Evolutionary conservation across 2,329 filamentous ascomycete species (phyloP), one percentile per base, ranked within the genome.

Genomic region (Herpotrichia juniperi): DNA sequence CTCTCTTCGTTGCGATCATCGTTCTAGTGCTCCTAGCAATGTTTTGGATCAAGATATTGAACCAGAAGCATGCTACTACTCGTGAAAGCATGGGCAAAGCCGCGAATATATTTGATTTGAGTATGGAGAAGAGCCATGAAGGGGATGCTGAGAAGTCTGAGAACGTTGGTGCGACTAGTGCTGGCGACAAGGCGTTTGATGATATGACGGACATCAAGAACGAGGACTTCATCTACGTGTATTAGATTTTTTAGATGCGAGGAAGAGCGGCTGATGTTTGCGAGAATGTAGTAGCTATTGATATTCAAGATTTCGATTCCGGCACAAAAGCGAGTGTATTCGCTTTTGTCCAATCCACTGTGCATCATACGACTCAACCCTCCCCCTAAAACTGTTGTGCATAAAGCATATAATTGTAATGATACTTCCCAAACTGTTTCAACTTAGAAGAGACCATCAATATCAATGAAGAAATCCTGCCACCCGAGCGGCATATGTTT

Each of bases 121-220:
- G 82, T 58, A 83, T 89, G 71, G 78, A 81, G 57, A 80, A 78
- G 19, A 74, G 72, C 0, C 71, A 73, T 70, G 72, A 66, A 63
- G 50, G 70, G 50, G 70, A 74, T 28, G 64, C 71, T 11, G 71
- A 66, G 4, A 54, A 55, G 19, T 59, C 57, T 2, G 63, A 59
- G 30, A 66, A 67, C 47, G 62, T 50, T 11, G 51, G 56, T n/a
- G 59, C 54, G 14, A 62, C 53, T 21, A 62, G 59, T 3, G 63
- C 67, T 10, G 76, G 79, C 1, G 78, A 82, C 22, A 78, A 81
- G 57, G 78, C 80, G 1, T 83, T 84, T 61, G 80, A 81, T 44
- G 85, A 88, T 63, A 69, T 81, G 16, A 87, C 83, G 14, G 84
- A 87, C 64, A 68, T 83, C 60, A 74, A 82, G 69, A 87, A 87